Conservation (phyloP, 23 red algal species). For the Chondrus crispus region DNA sequence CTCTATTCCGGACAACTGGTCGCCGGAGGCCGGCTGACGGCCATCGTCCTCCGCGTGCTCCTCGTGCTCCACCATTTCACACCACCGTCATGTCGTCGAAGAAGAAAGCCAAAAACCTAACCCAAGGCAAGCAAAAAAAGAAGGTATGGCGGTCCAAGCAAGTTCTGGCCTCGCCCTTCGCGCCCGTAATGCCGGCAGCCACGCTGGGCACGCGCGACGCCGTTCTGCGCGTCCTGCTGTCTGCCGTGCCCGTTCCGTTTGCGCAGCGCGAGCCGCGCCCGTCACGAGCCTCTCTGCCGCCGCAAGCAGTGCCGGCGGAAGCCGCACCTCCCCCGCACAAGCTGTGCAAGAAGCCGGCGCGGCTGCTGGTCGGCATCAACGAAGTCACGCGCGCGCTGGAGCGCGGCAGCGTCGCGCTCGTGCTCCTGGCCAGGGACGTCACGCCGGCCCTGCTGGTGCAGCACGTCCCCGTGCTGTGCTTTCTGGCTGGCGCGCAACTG, state of each 20-base stretch:
- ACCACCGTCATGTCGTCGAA: too few species aligned
- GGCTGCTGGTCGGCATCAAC: constrained; percentile 41
- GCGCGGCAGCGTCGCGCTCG: neutral
- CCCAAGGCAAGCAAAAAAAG: constrained; percentile 20
- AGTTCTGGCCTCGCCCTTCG: constrained; percentile 55
- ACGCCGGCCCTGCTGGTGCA: constrained; percentile 30
- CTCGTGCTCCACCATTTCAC: too few species aligned
- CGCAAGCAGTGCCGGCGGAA: neutral
- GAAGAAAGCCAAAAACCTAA: neutral
- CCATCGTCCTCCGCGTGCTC: too few species aligned
- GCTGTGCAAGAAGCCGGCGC: neutral
- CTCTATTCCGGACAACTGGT: too few species aligned
- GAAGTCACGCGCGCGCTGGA: constrained; percentile 60
- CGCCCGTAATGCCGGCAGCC: constrained; percentile 19
- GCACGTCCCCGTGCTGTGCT: constrained; percentile 52
- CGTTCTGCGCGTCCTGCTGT: neutral
- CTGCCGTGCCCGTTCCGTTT: constrained; percentile 36
- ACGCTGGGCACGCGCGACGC: neutral
- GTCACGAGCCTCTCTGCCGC: neutral
- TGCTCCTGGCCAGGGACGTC: constrained; percentile 45
- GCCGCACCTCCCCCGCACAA: neutral
- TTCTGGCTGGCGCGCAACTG: neutral
- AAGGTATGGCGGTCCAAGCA: constrained; percentile 49
- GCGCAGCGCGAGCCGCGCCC: neutral
- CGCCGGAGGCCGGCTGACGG: too few species aligned